These are phyloP conservation scores for Podaxis mareebaensis DNA, from an alignment of 768 basidiomycete genomes.

Conservation along the genomic window DNA sequence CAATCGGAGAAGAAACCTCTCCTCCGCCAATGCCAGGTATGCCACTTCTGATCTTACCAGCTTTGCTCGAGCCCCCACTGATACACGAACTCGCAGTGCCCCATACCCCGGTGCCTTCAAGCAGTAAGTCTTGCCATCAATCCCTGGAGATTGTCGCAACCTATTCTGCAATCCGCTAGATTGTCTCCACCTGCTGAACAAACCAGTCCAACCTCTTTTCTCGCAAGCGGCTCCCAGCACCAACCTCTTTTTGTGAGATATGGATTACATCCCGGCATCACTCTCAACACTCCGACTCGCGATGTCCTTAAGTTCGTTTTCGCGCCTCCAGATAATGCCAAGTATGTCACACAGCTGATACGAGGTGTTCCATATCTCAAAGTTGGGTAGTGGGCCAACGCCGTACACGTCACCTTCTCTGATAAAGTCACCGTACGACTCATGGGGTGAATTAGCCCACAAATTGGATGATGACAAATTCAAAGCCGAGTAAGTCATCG, in stretches of 20 bases:
- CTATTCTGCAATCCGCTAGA: slow-evolving; percentile 18
- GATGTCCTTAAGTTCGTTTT: slow-evolving; percentile 74
- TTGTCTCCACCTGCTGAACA: slow-evolving; percentile 27
- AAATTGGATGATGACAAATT: slow-evolving; percentile 73
- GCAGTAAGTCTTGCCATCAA: slow-evolving; percentile 31
- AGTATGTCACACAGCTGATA: slow-evolving; percentile 35
- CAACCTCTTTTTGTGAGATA: slow-evolving; percentile 46
- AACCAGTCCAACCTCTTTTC: slow-evolving; percentile 20
- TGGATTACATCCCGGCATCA: slow-evolving; percentile 53
- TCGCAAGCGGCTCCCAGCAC: slow-evolving; percentile 25
- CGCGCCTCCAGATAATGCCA: slow-evolving; percentile 64
- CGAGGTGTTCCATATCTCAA: slow-evolving; percentile 15
- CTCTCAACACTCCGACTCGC: slow-evolving; percentile 59
- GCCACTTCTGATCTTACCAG: slow-evolving; percentile 10
- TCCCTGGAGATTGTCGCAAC: background rate
- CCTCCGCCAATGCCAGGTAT: slow-evolving; percentile 48
- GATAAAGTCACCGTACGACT: slow-evolving; percentile 52
- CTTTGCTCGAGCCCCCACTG: slow-evolving; percentile 20
- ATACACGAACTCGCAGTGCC: slow-evolving; percentile 26
- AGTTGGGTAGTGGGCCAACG: slow-evolving; percentile 37
- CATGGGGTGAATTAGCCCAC: slow-evolving; percentile 75
- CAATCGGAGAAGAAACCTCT: slow-evolving; percentile 63
- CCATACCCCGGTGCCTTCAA: slow-evolving; percentile 39
- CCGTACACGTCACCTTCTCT: slow-evolving; percentile 33
- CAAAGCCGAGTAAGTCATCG: slow-evolving; percentile 76